Base-by-base conservation (phyloP, 306 rosid genomes). In the Quercus agrifolia region DNA sequence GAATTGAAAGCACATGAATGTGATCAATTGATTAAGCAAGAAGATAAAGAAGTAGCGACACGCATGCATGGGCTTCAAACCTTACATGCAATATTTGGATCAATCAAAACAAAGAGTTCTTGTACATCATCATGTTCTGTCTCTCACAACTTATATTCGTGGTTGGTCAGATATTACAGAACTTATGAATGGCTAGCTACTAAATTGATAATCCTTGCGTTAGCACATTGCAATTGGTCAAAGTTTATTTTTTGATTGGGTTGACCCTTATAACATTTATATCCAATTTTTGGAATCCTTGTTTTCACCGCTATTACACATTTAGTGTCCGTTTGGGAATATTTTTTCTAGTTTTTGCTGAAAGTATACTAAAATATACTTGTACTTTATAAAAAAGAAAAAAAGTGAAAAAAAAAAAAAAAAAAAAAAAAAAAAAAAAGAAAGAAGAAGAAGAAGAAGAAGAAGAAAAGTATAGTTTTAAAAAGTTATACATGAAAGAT, bases 121-220 rank as follows among this genome's bases (percentile, higher is more conserved):
- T 90, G 54, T 64, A 77, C 81, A 80, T 86, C 74, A 21, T 10
- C 13, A 35, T 57, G 52, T 49, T 84, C 38, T 21, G 74, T 2
- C 28, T 88, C 63, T 28, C 70, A 70, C 80, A 83, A 67, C 52
- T 80, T 6, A 2, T 27, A 17, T 86, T 90, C 61, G 67, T 78
- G 14, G 11, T 70, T n/a, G 76, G 89, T 62, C 92, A 79, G 66
- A 80, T 81, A 23, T 7, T 81, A 30, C 94, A 90, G 31, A 78
- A 75, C 71, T 79, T 84, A n/a, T 88, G 88, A 89, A 75, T 90
- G 87, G 94, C 92, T 73, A 41, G 75, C 83, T 20, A 85, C 11
- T 8, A 83, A 38, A 78, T 90, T 46, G 86, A 83, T 49, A 46
- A 86, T 56, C 69, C 82, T 17, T 74, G 9, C 14, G 76, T 83